phyloP scores from a whole-genome alignment of 768 basidiomycete genomes.

The Mrakia frigida region DNA sequence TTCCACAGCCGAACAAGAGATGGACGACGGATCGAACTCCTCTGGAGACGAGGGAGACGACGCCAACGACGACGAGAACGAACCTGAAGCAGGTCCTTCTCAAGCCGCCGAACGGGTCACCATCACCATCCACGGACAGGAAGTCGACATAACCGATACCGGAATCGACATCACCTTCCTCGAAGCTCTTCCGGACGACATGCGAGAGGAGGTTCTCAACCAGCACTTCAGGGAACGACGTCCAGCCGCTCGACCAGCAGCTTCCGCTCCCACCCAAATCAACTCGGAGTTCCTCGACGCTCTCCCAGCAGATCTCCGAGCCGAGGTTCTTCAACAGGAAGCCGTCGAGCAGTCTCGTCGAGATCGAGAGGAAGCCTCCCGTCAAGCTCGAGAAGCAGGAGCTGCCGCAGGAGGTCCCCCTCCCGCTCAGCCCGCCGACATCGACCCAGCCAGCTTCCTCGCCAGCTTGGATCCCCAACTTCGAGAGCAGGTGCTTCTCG shows the following conservation, averaged over 20 bases:
- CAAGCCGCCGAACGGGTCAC: conserved; percentile 56
- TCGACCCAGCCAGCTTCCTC: conserved; percentile 85
- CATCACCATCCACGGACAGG: conserved; percentile 82
- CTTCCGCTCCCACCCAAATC: conserved; percentile 74
- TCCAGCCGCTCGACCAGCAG: conserved; percentile 50
- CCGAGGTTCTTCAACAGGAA: conserved; percentile 95
- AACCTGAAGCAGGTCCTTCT: conserved; percentile 36
- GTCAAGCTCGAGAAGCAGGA: conserved; percentile 35
- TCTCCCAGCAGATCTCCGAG: conserved; percentile 89
- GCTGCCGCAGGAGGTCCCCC: conserved; percentile 21
- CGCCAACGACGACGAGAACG: conserved; percentile 33
- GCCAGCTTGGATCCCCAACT: conserved; percentile 83
- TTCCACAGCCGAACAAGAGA: conserved; percentile 21
- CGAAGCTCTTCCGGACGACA: conserved; percentile 95
- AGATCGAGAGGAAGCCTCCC: conserved; percentile 40
- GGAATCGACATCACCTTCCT: conserved; percentile 98
- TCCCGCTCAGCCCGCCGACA: conserved; percentile 53
- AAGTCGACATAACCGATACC: conserved; percentile 95
- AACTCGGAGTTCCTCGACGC: conserved; percentile 94
- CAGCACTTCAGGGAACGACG: conserved; percentile 89
- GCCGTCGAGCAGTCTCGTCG: conserved; percentile 68
- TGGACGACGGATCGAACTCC: conserved; percentile 23
- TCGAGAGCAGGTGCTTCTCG: conserved; percentile 60
- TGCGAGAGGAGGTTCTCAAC: conserved; percentile 95
- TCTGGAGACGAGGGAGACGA: conserved; percentile 37